These are phyloP conservation scores for Ceratocystis huliohia DNA, from an alignment of 2,329 filamentous ascomycete species.

Conservation along the genomic window DNA sequence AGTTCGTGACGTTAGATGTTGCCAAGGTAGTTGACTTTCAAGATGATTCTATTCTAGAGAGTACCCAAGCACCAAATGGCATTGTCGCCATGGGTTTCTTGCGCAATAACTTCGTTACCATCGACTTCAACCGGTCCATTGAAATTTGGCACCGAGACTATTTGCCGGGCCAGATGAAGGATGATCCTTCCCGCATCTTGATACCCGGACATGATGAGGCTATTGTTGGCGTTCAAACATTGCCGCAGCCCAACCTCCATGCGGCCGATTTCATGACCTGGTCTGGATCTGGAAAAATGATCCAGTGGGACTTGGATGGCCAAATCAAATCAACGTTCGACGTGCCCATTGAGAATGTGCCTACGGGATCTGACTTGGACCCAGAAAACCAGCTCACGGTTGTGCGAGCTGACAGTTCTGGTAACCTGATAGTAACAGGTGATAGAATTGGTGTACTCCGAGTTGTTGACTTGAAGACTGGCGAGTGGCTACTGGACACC, in stretches of 20 bases:
- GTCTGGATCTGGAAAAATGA: conserved; percentile 66
- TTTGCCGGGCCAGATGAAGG: conserved; percentile 31
- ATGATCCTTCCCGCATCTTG: conserved; percentile 36
- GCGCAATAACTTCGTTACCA: conserved; percentile 53
- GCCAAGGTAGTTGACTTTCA: conserved; percentile 35
- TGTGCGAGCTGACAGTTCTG: conserved; percentile 47
- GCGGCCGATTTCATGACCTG: conserved; percentile 72
- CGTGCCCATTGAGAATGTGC: conserved; percentile 55
- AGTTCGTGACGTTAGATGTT: conserved; percentile 42
- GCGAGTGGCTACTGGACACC: conserved; percentile 52
- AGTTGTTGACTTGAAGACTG: conserved; percentile 50
- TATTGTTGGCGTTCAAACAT: conserved; percentile 58
- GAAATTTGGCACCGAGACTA: conserved; percentile 47
- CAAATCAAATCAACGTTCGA: conserved; percentile 50
- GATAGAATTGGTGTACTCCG: conserved; percentile 77
- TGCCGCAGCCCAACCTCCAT: conserved; percentile 47
- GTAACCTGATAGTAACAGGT: conserved; percentile 61
- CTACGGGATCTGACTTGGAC: conserved; percentile 39
- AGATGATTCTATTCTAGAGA: conserved; percentile 31
- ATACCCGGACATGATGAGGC: conserved; percentile 52
- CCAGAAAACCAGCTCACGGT: conserved; percentile 46
- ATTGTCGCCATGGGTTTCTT: conserved; percentile 59
- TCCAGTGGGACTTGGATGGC: conserved; percentile 72
- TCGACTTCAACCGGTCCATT: conserved; percentile 65
- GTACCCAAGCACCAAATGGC: conserved; percentile 31